These are phyloP conservation scores for Ceratocystis huliohia DNA, from an alignment of 2,329 filamentous ascomycete species.

Conservation along the genomic window DNA sequence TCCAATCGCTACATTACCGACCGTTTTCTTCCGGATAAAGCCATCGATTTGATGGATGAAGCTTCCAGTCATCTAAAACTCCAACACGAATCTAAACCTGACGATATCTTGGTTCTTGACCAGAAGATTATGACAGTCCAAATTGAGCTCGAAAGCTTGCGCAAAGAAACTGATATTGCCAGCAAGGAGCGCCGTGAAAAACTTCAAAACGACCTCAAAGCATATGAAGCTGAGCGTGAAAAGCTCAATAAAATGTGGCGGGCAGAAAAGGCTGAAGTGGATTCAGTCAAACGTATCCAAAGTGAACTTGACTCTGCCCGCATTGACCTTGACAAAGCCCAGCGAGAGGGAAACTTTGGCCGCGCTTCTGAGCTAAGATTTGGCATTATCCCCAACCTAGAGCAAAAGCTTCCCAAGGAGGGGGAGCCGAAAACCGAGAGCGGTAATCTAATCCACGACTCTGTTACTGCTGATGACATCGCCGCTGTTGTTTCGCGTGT, in stretches of 20 bases:
- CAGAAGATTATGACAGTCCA: slow-evolving; percentile 95
- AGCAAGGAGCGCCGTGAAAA: slow-evolving; percentile 81
- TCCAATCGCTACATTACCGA: slow-evolving; percentile 96
- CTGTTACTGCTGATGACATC: slow-evolving; percentile 91
- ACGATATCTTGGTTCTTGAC: slow-evolving; percentile 82
- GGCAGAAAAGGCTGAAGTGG: slow-evolving; percentile 73
- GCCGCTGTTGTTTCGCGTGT: slow-evolving; percentile 79
- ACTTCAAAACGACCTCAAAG: slow-evolving; percentile 62
- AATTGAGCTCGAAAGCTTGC: slow-evolving; percentile 85
- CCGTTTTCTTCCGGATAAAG: slow-evolving; percentile 89
- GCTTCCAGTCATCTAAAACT: slow-evolving; percentile 79
- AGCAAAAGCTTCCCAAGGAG: slow-evolving; percentile 68
- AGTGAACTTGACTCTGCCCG: slow-evolving; percentile 77
- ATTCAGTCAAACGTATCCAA: slow-evolving; percentile 74
- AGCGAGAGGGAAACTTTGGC: slow-evolving; percentile 76
- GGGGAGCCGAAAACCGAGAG: slow-evolving; percentile 34
- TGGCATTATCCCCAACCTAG: slow-evolving; percentile 68
- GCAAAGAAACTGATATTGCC: slow-evolving; percentile 84
- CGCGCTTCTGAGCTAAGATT: slow-evolving; percentile 86
- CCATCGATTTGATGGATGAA: slow-evolving; percentile 93
- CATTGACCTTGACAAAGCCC: slow-evolving; percentile 74
- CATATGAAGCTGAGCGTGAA: slow-evolving; percentile 63
- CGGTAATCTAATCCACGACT: slow-evolving; percentile 67
- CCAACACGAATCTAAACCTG: slow-evolving; percentile 93
- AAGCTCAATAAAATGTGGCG: slow-evolving; percentile 76